phyloP scores from a whole-genome alignment of 78 protist genomes.

The Chrysochromulina tobinii region DNA sequence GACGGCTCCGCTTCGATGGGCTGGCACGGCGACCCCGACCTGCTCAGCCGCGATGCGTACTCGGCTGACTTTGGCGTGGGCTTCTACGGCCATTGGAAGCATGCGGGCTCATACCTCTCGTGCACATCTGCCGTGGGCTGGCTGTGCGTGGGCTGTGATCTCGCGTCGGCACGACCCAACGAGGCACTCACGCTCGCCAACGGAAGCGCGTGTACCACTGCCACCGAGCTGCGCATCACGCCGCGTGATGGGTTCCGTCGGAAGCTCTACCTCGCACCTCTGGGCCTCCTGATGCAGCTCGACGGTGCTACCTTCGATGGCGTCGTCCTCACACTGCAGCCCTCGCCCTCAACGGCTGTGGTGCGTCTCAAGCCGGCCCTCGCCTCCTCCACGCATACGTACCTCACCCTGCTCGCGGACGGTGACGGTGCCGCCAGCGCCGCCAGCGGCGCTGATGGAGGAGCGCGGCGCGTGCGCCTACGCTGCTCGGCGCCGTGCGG shows the following conservation, averaged over 20 bases:
- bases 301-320: not conserved
- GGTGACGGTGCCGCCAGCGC: not conserved
- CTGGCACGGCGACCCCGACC: not conserved
- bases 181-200: not conserved
- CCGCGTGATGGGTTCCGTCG: constrained; percentile 14
- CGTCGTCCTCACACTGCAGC: not conserved
- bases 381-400: not conserved
- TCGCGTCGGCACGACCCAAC: not conserved
- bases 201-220: not conserved
- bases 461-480: no score
- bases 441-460: no score
- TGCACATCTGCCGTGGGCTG: not conserved
- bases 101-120: not conserved
- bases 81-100: not conserved
- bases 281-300: not conserved
- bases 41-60: not conserved
- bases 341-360: not conserved
- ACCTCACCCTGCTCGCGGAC: not conserved
- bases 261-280: not conserved
- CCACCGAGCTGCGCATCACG: not conserved
- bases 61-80: constrained; percentile 21
- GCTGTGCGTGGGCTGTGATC: not conserved
- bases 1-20: constrained; percentile 25
- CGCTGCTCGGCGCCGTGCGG: no score
- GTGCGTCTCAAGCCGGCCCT: not conserved